Evolutionary conservation across 2,329 filamentous ascomycete species (phyloP), one percentile per base, ranked within the genome.

Genomic region (Cladophialophora yegresii): DNA sequence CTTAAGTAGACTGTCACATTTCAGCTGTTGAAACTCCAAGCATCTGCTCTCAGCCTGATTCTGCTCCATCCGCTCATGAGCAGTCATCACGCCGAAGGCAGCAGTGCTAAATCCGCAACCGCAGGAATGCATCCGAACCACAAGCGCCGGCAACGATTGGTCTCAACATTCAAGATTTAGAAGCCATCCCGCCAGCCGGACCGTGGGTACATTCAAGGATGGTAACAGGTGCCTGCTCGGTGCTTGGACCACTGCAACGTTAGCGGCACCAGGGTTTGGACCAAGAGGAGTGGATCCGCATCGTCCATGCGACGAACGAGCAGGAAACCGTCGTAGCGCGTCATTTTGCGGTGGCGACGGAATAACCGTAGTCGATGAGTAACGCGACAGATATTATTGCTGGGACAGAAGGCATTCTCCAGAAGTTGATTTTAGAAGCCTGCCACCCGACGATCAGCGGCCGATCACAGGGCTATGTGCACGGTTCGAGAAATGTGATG

Each of bases 241-340:
- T 36, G 45, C 57, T 53, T 51, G 47, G 45, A 45, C n/a, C 57
- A 59, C 45, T 53, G 16, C 36, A 43, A 26, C 47, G 10, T 50
- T 50, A 50, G 47, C 20, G 43, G 55, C 20, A 40, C n/a, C 47
- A 13, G 56, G 45, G 57, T 47, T 36, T 43, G 47, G 54, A 36
- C 43, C 28, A 32, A 45, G 43, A 43, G 30, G n/a, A 32, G 55
- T 58, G 55, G 57, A 53, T 60, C 57, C 57, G 16, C 57, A 33
- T 53, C 57, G 43, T 60, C 57, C 45, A 53, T 60, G 57, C 47
- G 47, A 49, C 32, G 57, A 60, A 60, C 57, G 57, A 60, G 57
- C 51, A 60, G 47, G 57, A 53, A 53, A 33, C 28, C 4, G 55
- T 57, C 55, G 40, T 49, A 58, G 55, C 45, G 30, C 22, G 20